Conservation (phyloP, 768 basidiomycete species). For the Lactarius akahatsu region DNA sequence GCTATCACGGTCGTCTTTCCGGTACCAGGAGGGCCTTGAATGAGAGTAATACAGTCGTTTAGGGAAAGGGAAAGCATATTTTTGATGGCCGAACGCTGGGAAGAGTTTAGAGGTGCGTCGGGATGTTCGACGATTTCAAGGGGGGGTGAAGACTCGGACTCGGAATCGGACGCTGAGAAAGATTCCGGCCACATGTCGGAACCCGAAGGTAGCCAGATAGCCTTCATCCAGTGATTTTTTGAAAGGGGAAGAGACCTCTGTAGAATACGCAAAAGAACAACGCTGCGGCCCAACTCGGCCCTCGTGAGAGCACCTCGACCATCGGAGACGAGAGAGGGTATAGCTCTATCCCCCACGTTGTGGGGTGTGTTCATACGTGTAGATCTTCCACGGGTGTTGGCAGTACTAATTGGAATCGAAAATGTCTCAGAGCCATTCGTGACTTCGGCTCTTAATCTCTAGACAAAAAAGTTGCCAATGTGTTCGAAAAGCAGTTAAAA, state of each 20-base stretch:
- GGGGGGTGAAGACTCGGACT: slow-evolving; percentile 21
- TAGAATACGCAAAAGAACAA: slow-evolving; percentile 37
- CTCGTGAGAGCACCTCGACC: slow-evolving; percentile 57
- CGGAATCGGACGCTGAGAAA: slow-evolving; percentile 31
- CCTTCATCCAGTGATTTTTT: slow-evolving; percentile 41
- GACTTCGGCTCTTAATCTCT: slow-evolving; percentile 31
- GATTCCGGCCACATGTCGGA: slow-evolving; percentile 41
- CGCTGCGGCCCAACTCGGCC: slow-evolving; percentile 50
- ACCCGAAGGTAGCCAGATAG: slow-evolving; percentile 37
- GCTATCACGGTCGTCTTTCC: slow-evolving; percentile 39
- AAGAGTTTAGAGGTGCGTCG: slow-evolving; percentile 39
- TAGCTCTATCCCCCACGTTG: slow-evolving; percentile 36
- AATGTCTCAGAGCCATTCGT: slow-evolving; percentile 31
- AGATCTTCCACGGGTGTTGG: slow-evolving; percentile 21
- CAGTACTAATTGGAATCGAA: slow-evolving; percentile 31
- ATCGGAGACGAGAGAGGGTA: slow-evolving; percentile 45
- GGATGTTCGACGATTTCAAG: slow-evolving; percentile 30
- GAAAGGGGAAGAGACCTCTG: slow-evolving; percentile 37
- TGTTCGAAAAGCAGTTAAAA: too few relatives aligned
- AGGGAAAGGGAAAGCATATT: slow-evolving; percentile 42
- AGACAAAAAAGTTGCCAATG: background rate
- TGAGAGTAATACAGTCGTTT: slow-evolving; percentile 37
- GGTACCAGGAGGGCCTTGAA: slow-evolving; percentile 38
- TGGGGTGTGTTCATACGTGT: slow-evolving; percentile 32
- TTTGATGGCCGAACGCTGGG: slow-evolving; percentile 40